A percentile compares a stretch with the other conserved stretches of the same genome.
phyloP scores from a whole-genome alignment of 2,329 filamentous ascomycete genomes.

The Colletotrichum tabaci region DNA sequence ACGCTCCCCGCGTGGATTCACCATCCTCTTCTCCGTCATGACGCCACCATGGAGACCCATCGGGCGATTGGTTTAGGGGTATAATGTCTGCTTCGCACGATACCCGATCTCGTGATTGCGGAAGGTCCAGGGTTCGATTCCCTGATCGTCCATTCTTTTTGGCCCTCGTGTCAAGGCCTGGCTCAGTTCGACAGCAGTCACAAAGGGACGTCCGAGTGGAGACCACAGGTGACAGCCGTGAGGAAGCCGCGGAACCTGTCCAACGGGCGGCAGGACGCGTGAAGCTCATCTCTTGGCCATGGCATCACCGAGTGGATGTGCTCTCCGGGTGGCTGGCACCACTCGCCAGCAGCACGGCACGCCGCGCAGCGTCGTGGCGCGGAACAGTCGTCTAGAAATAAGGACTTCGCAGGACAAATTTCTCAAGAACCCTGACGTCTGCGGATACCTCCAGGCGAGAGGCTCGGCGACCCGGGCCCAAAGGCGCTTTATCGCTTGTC shows the following conservation, averaged over 20 bases:
- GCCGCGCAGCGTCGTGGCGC: background rate
- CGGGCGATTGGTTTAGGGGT: conserved; percentile 27
- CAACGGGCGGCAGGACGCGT: conserved; percentile 10
- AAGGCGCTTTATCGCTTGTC: background rate
- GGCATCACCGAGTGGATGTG: conserved; percentile 4
- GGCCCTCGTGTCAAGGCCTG: too few species aligned
- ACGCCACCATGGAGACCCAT: background rate
- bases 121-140: conserved; percentile 30
- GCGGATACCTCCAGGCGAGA: background rate
- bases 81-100: conserved; percentile 28
- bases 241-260: too few species aligned
- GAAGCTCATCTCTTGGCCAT: conserved; percentile 8
- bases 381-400: too few species aligned
- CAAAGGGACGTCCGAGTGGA: too few species aligned
- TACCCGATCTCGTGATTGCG: background rate
- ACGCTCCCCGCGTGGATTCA: background rate
- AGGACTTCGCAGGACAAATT: background rate
- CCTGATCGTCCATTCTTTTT: conserved; percentile 6
- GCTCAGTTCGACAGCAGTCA: too few species aligned
- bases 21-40: background rate
- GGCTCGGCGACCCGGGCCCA: background rate
- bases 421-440: background rate
- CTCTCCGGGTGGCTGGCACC: background rate
- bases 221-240: too few species aligned
- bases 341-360: background rate